Base-by-base conservation (phyloP, 257 asterid species). In the Leptodermis oblonga region DNA sequence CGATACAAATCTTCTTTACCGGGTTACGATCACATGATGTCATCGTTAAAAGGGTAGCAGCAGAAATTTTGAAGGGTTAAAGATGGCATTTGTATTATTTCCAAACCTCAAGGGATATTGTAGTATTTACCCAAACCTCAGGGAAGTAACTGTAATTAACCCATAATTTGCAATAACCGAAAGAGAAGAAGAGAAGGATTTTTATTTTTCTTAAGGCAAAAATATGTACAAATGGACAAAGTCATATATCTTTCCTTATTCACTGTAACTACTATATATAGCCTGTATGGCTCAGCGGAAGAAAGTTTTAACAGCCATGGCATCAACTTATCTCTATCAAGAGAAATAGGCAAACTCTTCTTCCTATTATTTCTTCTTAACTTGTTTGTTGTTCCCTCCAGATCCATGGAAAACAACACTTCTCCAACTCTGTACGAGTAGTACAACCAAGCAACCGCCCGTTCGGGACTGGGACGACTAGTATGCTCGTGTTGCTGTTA, bases 401-500 rank as follows among this genome's bases (percentile, higher is more conserved):
- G 22, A 63, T 13, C 3, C 15, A 76, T 53, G 36, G 22, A 46
- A 53, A 34, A 1, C 28, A 49, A 73, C 64, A 61, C 51, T 72
- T 68, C 73, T 14, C 49, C 78, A 73, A n/a, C n/a, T n/a, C n/a
- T n/a, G n/a, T n/a, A n/a, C n/a, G n/a, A n/a, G n/a, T n/a, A n/a
- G 78, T 74, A 67, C 85, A 76, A 67, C 68, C 74, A 14, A 69
- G 18, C 52, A 52, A 20, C 53, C 26, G 3, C 23, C 63, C 28
- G 23, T 36, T 22, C 26, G 14, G 61, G 58, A 43, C 46, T 3
- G 34, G 45, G 12, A 49, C 80, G n/a, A n/a, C 43, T 81, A 90
- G 83, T 79, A 86, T 25, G 85, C 88, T 8, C 87, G 86, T 0
- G 96, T 92, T 67, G 86, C 96, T 0, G 94, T 85, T 58, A 87